Percentiles rank a stretch among this genome's conserved stretches.
Conservation (phyloP, 1,139 yeast genomes). For the Taphrina flavorubra region DNA sequence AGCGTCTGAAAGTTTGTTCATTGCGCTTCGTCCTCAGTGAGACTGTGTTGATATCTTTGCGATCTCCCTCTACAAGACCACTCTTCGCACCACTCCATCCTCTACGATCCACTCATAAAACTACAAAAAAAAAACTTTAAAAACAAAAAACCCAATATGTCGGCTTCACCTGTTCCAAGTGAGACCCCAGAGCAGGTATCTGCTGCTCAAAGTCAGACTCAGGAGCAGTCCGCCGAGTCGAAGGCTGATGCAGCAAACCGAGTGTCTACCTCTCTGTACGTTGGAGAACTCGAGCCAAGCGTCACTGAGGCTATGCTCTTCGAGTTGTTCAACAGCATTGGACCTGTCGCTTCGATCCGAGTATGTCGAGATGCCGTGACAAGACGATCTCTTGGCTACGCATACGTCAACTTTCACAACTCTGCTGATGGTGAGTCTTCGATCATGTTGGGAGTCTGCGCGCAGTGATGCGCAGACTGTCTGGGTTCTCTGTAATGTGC, state of each 20-base stretch:
- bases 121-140: conserved; percentile 19
- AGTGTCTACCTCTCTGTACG: conserved; percentile 62
- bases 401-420: conserved; percentile 95
- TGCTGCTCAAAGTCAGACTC: conserved; percentile 20
- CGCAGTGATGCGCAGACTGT: conserved; percentile 3
- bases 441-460: background rate
- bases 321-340: conserved; percentile 92
- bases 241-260: conserved; percentile 35
- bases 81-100: conserved; percentile 17
- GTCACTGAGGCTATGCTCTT: conserved; percentile 94
- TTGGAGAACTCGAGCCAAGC: conserved; percentile 92
- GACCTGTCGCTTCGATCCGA: conserved; percentile 95
- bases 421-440: conserved; percentile 68
- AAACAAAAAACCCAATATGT: conserved; percentile 25
- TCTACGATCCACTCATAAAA: conserved; percentile 9
- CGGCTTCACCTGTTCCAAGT: conserved; percentile 29
- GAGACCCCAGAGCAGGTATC: conserved; percentile 28
- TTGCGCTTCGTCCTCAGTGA: conserved; percentile 19
- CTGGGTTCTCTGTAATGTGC: background rate
- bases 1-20: conserved; percentile 7
- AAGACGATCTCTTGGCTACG: conserved; percentile 96
- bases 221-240: conserved; percentile 31
- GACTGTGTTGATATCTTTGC: conserved; percentile 16
- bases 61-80: background rate
- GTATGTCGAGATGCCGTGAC: conserved; percentile 99